A percentile compares a stretch with the other conserved stretches of the same genome.
Conservation (phyloP, 2,329 filamentous ascomycete genomes). For the Fusarium nygamai region DNA sequence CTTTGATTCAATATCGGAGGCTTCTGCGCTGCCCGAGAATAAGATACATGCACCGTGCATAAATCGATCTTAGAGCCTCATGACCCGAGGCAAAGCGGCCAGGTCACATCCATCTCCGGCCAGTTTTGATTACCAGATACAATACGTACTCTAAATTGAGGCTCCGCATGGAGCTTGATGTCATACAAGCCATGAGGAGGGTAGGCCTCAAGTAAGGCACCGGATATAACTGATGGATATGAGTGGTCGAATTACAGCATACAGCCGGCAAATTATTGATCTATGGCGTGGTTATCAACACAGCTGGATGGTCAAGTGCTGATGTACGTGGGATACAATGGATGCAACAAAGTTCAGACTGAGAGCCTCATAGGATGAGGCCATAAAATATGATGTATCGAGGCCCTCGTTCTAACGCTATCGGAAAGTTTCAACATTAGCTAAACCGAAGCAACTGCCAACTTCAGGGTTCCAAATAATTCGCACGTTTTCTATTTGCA, state of each 20-base stretch:
- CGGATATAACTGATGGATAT: neutral
- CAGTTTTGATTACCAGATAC: neutral
- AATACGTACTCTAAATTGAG: neutral
- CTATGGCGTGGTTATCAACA: neutral
- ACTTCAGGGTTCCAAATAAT: neutral
- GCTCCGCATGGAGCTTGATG: neutral
- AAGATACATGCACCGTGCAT: neutral
- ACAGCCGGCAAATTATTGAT: neutral
- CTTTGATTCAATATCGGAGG: neutral
- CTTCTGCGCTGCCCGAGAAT: neutral
- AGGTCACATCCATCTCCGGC: neutral
- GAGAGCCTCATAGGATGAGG: neutral
- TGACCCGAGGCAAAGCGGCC: neutral
- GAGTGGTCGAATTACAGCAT: neutral
- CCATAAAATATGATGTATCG: neutral
- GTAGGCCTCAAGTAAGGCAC: neutral
- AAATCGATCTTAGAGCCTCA: neutral
- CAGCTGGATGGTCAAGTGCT: neutral
- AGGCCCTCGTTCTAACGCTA: neutral
- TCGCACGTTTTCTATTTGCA: neutral
- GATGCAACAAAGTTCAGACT: neutral
- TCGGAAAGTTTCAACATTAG: neutral
- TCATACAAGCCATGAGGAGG: neutral
- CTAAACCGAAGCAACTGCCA: neutral
- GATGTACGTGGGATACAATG: neutral